Percentiles rank a stretch among this genome's conserved stretches.
Evolutionary conservation across 148 eudicot genomes (phyloP).

Genomic region (Persicaria maculosa): DNA sequence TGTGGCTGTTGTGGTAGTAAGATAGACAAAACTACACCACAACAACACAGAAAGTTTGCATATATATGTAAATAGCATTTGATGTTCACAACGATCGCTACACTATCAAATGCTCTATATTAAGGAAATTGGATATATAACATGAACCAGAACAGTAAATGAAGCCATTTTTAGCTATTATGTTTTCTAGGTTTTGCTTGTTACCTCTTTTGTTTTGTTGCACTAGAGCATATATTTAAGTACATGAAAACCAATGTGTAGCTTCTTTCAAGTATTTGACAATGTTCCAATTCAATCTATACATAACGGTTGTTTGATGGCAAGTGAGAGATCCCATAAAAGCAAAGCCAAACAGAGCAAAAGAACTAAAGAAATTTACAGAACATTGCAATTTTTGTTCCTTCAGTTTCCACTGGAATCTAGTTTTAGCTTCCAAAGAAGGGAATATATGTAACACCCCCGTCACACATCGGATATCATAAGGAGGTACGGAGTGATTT

Average conservation of each 20-base stretch:
- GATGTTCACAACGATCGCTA: too few species aligned
- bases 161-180: not conserved
- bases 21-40: too few species aligned
- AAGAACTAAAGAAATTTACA: too few species aligned
- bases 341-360: not conserved
- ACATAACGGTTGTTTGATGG: not conserved
- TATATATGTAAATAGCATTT: too few species aligned
- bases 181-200: not conserved
- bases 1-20: too few species aligned
- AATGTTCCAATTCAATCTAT: too few species aligned
- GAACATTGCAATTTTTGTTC: not conserved
- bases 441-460: too few species aligned
- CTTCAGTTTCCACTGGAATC: not conserved
- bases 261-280: not conserved
- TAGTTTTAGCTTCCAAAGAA: not conserved
- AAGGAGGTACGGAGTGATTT: too few species aligned
- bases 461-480: too few species aligned
- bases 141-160: not conserved
- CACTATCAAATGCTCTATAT: too few species aligned
- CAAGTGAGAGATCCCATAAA: not conserved
- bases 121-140: too few species aligned
- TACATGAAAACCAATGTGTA: not conserved
- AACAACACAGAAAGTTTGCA: too few species aligned
- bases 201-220: not conserved
- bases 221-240: not conserved